Conservation (phyloP, 257 asterid genomes). For the Nicotiana tomentosiformis region DNA sequence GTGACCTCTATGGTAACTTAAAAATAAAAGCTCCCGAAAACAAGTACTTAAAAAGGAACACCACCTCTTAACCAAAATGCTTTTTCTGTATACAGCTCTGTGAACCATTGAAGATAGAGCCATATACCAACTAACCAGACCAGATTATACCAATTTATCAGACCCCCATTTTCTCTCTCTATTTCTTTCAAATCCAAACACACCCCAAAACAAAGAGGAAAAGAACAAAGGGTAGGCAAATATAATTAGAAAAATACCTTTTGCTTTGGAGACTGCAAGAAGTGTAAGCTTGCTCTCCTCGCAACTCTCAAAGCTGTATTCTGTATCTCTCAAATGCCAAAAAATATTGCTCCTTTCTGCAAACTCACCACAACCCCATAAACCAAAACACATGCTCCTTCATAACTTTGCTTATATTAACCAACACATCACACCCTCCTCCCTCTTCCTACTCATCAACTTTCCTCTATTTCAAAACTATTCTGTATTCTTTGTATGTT, state of each 20-base stretch:
- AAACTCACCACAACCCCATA: constrained; percentile 21
- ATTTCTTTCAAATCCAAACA: constrained; percentile 22
- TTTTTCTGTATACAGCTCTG: constrained; percentile 22
- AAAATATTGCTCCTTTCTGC: constrained; percentile 21
- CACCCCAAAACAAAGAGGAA: constrained; percentile 32
- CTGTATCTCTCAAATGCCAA: constrained; percentile 26
- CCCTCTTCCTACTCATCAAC: not conserved
- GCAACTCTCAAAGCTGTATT: constrained; percentile 56
- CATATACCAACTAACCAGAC: constrained; percentile 6
- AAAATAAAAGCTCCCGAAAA: constrained; percentile 19
- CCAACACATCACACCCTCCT: not conserved
- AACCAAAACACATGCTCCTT: constrained; percentile 36
- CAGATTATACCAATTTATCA: constrained; percentile 8
- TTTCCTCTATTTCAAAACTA: not conserved
- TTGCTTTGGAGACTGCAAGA: constrained; percentile 54
- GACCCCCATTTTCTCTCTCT: not conserved
- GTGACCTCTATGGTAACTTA: not conserved
- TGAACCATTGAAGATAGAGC: constrained; percentile 6
- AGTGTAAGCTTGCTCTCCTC: constrained; percentile 33
- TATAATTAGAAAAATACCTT: constrained; percentile 19
- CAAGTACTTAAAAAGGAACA: constrained; percentile 3
- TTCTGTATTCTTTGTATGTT: not conserved
- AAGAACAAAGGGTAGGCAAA: constrained; percentile 19
- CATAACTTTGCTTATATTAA: constrained; percentile 7
- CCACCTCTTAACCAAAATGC: constrained; percentile 27